phyloP scores from a whole-genome alignment of 495 filamentous ascomycete species.

The Hypoxylon perforatum region DNA sequence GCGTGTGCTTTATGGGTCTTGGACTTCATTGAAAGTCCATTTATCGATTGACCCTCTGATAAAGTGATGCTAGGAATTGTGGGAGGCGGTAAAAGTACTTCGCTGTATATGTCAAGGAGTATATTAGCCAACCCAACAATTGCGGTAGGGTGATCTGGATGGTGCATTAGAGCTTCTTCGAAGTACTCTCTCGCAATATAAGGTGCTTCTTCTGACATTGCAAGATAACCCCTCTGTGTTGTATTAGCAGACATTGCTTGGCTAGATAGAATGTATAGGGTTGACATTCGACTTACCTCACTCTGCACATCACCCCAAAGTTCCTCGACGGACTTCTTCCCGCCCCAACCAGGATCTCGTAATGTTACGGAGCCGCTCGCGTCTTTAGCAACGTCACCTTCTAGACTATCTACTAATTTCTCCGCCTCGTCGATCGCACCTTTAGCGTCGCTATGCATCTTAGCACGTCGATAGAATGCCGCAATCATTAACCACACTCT shows the following conservation, averaged over 20 bases:
- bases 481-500: conserved; percentile 91
- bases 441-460: conserved; percentile 77
- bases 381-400: conserved; percentile 65
- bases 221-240: conserved; percentile 73
- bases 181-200: conserved; percentile 77
- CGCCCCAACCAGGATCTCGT: conserved; percentile 75
- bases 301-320: conserved; percentile 83
- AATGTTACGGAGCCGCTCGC: conserved; percentile 58
- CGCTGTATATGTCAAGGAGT: conserved; percentile 84
- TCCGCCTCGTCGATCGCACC: conserved; percentile 85
- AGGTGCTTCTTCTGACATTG: conserved; percentile 67
- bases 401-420: conserved; percentile 69
- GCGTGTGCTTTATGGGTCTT: conserved; percentile 13
- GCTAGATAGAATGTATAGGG: background rate
- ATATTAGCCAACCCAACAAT: conserved; percentile 86
- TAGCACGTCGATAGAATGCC: conserved; percentile 84
- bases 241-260: conserved; percentile 49
- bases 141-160: conserved; percentile 79
- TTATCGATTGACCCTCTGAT: conserved; percentile 25
- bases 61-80: conserved; percentile 49
- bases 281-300: conserved; percentile 65
- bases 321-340: conserved; percentile 78
- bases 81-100: conserved; percentile 64
- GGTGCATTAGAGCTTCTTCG: conserved; percentile 80
- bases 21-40: conserved; percentile 17